Percentiles rank a stretch among this genome's conserved stretches.
These are phyloP conservation scores for Candida michaelii DNA, from an alignment of 805 yeast species.

Conservation along the genomic window DNA sequence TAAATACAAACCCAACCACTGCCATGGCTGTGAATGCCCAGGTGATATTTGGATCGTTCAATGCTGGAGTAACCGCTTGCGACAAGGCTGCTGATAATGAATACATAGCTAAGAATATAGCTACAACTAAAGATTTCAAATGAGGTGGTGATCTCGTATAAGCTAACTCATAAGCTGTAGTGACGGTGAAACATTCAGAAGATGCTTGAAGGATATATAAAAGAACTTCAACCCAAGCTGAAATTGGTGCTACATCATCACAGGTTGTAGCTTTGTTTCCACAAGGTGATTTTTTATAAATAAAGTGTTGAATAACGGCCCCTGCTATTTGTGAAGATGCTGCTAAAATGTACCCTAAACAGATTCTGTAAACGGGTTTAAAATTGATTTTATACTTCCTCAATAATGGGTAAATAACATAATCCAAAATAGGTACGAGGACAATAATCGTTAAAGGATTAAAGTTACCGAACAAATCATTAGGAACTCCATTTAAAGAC, in stretches of 20 bases:
- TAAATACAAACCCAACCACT: constrained; percentile 31
- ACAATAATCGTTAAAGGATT: constrained; percentile 55
- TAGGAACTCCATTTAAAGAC: constrained; percentile 54
- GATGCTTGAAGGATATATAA: constrained; percentile 30
- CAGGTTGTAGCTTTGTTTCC: constrained; percentile 46
- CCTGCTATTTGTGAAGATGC: constrained; percentile 49
- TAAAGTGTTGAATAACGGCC: constrained; percentile 49
- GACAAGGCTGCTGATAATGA: constrained; percentile 51
- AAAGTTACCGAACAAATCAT: constrained; percentile 54
- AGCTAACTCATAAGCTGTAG: constrained; percentile 55
- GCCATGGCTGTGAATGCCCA: constrained; percentile 44
- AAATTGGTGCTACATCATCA: constrained; percentile 17
- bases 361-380: constrained; percentile 45
- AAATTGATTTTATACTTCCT: constrained; percentile 42
- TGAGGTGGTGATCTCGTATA: constrained; percentile 51
- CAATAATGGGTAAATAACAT: constrained; percentile 45
- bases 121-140: constrained; percentile 52
- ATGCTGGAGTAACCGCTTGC: constrained; percentile 41
- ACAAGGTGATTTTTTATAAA: constrained; percentile 52
- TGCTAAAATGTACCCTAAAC: constrained; percentile 48
- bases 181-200: constrained; percentile 53
- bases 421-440: constrained; percentile 51
- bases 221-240: constrained; percentile 15
- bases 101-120: constrained; percentile 42
- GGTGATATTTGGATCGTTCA: constrained; percentile 41